phyloP scores from a whole-genome alignment of 2,329 filamentous ascomycete genomes.

The Truncatella angustata region DNA sequence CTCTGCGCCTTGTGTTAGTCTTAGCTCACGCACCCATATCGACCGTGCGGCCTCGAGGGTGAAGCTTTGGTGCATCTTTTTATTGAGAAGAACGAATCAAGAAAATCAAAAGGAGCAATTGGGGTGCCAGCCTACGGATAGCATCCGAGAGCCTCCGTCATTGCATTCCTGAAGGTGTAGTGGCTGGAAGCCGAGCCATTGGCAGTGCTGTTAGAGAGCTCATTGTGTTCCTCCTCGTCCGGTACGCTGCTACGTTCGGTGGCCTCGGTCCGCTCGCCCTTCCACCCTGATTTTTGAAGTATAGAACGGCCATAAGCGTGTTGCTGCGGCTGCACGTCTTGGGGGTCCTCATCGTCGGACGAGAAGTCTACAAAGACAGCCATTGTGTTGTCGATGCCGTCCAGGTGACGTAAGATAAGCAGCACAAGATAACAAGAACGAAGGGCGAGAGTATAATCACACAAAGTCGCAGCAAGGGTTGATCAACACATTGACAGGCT shows the following conservation, averaged over 20 bases:
- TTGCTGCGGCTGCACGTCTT: slow-evolving; percentile 15
- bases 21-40: slow-evolving; percentile 12
- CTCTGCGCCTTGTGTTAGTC: slow-evolving; percentile 46
- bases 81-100: no score
- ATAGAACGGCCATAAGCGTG: background rate
- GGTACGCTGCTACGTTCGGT: background rate
- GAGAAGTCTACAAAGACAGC: slow-evolving; percentile 33
- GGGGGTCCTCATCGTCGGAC: slow-evolving; percentile 28
- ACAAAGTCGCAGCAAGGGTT: background rate
- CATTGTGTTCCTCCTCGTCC: slow-evolving; percentile 1
- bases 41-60: background rate
- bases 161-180: slow-evolving; percentile 56
- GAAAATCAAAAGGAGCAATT: slow-evolving; percentile 22
- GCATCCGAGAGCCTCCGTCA: slow-evolving; percentile 63
- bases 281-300: slow-evolving; percentile 23
- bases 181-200: slow-evolving; percentile 19
- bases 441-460: background rate
- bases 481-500: background rate
- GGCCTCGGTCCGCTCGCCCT: slow-evolving; percentile 15
- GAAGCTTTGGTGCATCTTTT: background rate
- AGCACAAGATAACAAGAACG: background rate
- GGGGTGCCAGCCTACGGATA: slow-evolving; percentile 60
- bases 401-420: slow-evolving; percentile 6
- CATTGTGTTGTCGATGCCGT: slow-evolving; percentile 22
- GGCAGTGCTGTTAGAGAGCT: slow-evolving; percentile 7